Evolutionary conservation across 495 filamentous ascomycete species (phyloP).

Genomic region (Saxophila tyrrhenica): DNA sequence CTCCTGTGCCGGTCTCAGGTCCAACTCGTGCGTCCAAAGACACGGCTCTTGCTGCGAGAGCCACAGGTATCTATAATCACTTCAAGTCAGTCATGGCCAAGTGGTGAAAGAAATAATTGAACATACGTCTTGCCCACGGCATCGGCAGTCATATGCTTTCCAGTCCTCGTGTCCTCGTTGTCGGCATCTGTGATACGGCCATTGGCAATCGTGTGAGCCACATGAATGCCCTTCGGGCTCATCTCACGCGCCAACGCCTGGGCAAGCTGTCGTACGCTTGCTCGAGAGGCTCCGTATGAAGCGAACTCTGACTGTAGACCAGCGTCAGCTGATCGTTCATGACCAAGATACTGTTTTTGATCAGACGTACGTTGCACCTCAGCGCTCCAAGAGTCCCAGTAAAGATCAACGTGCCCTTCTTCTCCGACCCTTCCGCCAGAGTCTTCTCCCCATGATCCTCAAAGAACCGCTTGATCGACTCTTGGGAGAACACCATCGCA

Average conservation of each 20-base stretch:
- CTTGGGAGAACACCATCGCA: constrained; percentile 37
- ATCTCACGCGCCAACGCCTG: constrained; percentile 39
- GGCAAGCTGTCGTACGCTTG: constrained; percentile 35
- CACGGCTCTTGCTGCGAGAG: constrained; percentile 25
- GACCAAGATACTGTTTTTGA: no score
- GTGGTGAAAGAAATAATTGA: not conserved
- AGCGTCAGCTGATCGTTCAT: not conserved
- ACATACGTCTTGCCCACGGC: constrained; percentile 39
- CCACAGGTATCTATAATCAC: not conserved
- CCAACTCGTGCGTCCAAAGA: constrained; percentile 36
- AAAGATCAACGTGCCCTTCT: constrained; percentile 41
- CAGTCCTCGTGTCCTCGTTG: constrained; percentile 31
- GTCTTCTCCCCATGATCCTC: constrained; percentile 32
- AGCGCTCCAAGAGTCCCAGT: constrained; percentile 38
- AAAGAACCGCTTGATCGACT: constrained; percentile 33
- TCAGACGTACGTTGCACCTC: constrained; percentile 20
- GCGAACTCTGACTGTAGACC: constrained; percentile 31
- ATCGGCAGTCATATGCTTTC: constrained; percentile 37
- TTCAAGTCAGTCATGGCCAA: not conserved
- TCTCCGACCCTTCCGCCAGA: constrained; percentile 28
- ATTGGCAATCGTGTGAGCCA: constrained; percentile 39
- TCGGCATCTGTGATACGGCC: constrained; percentile 36
- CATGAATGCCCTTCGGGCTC: constrained; percentile 36
- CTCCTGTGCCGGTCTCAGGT: constrained; percentile 37
- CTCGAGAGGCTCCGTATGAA: constrained; percentile 36